phyloP scores from a whole-genome alignment of 441 rosid species.

The Erodium moschatum region DNA sequence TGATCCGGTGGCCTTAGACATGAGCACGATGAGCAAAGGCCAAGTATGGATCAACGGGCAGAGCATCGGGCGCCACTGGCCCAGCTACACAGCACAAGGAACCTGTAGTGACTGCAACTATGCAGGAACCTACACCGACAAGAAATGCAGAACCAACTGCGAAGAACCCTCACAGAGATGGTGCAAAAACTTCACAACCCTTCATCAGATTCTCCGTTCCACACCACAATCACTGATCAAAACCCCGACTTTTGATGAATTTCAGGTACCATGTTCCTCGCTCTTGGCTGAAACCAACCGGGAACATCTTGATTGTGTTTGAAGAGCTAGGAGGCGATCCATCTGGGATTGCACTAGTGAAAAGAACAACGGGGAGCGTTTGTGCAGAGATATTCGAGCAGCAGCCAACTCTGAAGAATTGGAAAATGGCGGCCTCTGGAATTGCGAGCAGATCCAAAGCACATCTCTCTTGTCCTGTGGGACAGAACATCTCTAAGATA shows the following conservation, averaged over 20 bases:
- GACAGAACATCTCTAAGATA: constrained; percentile 66
- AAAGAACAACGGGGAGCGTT: constrained; percentile 64
- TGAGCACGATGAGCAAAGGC: constrained; percentile 39
- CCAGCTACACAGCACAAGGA: constrained; percentile 59
- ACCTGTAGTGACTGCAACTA: constrained; percentile 67
- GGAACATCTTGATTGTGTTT: constrained; percentile 67
- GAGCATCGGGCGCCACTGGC: constrained; percentile 40
- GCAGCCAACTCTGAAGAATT: constrained; percentile 85
- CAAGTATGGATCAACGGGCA: constrained; percentile 35
- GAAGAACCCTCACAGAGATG: constrained; percentile 86
- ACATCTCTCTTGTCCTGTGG: constrained; percentile 68
- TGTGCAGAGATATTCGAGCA: constrained; percentile 81
- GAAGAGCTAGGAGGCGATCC: constrained; percentile 96
- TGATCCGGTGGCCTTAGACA: constrained; percentile 38
- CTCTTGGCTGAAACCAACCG: constrained; percentile 75
- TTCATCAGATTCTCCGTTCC: background rate
- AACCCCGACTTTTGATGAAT: background rate
- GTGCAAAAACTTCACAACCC: constrained; percentile 22
- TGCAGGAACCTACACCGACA: constrained; percentile 60
- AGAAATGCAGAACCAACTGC: constrained; percentile 75
- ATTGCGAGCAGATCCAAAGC: constrained; percentile 75
- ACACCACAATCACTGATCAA: background rate
- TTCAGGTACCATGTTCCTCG: constrained; percentile 86
- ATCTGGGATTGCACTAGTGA: constrained; percentile 62
- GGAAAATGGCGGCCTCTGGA: constrained; percentile 94